Base-by-base conservation (phyloP, 192 early-diverging fungal genomes). In the Rhizoclosmatium sp. region DNA sequence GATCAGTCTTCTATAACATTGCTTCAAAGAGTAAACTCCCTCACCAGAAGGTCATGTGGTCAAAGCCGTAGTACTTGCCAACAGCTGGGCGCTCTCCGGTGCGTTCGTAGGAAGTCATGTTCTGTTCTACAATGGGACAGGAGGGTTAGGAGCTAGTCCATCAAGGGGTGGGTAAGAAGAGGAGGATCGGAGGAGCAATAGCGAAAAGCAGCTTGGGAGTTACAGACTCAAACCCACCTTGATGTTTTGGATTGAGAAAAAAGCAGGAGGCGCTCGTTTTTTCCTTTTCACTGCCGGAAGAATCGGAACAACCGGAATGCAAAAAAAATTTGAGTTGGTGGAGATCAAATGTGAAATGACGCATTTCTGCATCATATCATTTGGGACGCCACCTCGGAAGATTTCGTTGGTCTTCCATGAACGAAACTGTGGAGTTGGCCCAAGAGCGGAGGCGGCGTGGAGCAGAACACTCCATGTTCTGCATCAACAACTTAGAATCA, bases 21-120 rank as follows among this genome's bases (percentile, higher is more conserved):
- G 54, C 54, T n/a, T 14, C 54, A 56, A 56, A 0, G 10, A 9
- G 54, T n/a, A 14, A 47, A 10, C 42, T 14, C 10, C 48, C 12
- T 40, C 69, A 87, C 88, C 88, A 95, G 82, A 95, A 95, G 65
- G 88, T 90, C 42, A 96, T 75, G 82, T 96, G 95, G 85, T 96
- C 93, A 75, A 90, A 92, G 71, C 92, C 92, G 64, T 86, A 81
- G 85, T 88, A 92, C 83, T 87, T 87, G 69, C 89, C 92, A 75
- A 92, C 84, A 44, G 67, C 83, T 16, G 92, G 91, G 81, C 90
- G 89, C 71, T 82, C 80, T 49, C 91, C 92, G 69, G 83, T 88
- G 65, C 87, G 75, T 54, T 82, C 82, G 79, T 91, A 92, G n/a
- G 89, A 89, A 40, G 92, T 93, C 91, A 93, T 92, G 31, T 31